Conservation (phyloP, 2,329 filamentous ascomycete genomes). For the Xylariaceae sp. region DNA sequence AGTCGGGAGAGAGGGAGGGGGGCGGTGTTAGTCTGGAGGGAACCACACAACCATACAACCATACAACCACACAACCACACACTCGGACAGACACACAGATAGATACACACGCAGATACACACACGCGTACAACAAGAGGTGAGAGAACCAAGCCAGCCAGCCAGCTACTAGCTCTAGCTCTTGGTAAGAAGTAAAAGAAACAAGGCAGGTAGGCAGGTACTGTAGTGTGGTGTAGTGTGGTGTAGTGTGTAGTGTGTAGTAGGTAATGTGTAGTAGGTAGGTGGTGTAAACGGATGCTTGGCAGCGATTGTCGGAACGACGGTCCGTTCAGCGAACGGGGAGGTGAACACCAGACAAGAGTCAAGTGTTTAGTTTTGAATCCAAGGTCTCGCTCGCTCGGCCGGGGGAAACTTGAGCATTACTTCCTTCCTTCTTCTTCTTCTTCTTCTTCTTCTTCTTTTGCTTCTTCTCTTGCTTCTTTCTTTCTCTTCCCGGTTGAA, state of each 20-base stretch:
- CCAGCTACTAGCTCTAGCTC: too few species aligned
- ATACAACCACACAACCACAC: neutral
- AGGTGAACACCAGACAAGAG: neutral
- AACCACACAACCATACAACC: too few species aligned
- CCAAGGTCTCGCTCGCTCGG: neutral
- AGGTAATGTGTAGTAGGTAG: too few species aligned
- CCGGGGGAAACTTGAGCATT: conserved; percentile 2
- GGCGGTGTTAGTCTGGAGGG: too few species aligned
- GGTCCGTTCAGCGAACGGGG: conserved; percentile 26
- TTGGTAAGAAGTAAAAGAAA: too few species aligned
- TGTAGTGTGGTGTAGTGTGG: too few species aligned
- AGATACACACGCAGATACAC: too few species aligned
- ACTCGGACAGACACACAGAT: too few species aligned
- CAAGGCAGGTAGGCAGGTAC: too few species aligned
- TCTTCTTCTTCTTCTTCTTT: conserved; percentile 9
- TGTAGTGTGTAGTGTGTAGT: too few species aligned
- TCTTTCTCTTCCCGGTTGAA: neutral
- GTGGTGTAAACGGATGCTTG: conserved; percentile 18
- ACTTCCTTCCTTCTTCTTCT: conserved; percentile 10
- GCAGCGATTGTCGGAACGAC: conserved; percentile 21
- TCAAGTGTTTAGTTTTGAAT: neutral
- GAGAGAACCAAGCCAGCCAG: neutral
- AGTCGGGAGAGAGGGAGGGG: conserved; percentile 5
- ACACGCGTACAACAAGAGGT: conserved; percentile 10
- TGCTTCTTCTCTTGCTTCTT: neutral